Conservation (phyloP, 108 stramenopile genomes). For the Cyclostephanos tholiformis region DNA sequence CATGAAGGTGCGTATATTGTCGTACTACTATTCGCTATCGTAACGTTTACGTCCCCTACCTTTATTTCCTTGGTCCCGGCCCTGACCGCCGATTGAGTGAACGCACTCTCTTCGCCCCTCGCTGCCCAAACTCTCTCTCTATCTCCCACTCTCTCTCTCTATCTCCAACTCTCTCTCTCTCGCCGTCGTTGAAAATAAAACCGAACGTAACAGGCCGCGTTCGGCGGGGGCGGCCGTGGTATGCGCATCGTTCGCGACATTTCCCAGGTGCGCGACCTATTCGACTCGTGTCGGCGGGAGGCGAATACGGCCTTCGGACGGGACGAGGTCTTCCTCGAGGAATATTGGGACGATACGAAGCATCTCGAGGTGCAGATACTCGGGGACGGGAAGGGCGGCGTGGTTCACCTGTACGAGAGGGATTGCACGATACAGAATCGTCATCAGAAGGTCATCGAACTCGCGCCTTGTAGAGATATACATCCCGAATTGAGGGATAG, state of each 20-base stretch:
- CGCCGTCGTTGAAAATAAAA: background rate
- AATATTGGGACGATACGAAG: constrained; percentile 84
- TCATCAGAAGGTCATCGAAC: constrained; percentile 97
- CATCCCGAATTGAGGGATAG: constrained; percentile 51
- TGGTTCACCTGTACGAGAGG: constrained; percentile 91
- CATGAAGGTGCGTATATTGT: constrained; percentile 51
- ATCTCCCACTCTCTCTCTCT: too few species aligned
- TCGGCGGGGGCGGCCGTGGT: constrained; percentile 95
- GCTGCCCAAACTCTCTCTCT: too few species aligned
- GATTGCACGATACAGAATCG: constrained; percentile 98
- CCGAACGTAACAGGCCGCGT: constrained; percentile 63
- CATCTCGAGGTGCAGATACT: constrained; percentile 98
- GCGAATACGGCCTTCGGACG: constrained; percentile 81
- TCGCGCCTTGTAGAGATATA: constrained; percentile 74
- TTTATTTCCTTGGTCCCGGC: too few species aligned
- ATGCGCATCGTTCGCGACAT: constrained; percentile 90
- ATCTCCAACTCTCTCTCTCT: background rate
- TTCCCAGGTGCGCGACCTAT: constrained; percentile 58
- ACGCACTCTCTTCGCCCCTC: too few species aligned
- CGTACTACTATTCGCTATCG: too few species aligned
- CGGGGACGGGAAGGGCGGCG: constrained; percentile 62
- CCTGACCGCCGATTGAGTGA: too few species aligned
- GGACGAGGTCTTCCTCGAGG: constrained; percentile 83
- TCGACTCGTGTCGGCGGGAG: constrained; percentile 76
- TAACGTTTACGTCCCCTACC: too few species aligned